These are phyloP conservation scores for Penicillium sp. DNA, from an alignment of 2,329 filamentous ascomycete species.

Conservation along the genomic window DNA sequence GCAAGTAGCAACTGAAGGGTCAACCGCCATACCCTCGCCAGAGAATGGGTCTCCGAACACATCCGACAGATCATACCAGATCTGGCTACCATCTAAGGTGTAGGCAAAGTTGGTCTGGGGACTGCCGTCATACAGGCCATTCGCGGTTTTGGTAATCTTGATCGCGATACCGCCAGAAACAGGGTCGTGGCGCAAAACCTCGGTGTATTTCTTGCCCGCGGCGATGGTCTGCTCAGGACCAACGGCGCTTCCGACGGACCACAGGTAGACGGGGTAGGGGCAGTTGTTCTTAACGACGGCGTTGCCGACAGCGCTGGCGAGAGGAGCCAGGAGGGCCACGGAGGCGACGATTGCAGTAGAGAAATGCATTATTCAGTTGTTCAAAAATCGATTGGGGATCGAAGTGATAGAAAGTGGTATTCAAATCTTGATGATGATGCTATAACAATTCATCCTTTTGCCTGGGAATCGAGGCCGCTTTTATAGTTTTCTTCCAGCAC, in stretches of 20 bases:
- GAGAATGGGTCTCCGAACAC: constrained; percentile 46
- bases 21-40: constrained; percentile 25
- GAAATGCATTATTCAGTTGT: constrained; percentile 31
- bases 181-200: constrained; percentile 36
- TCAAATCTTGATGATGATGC: background rate
- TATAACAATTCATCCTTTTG: no score
- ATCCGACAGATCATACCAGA: constrained; percentile 47
- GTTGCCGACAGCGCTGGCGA: constrained; percentile 36
- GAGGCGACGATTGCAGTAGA: constrained; percentile 29
- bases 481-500: background rate
- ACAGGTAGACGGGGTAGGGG: constrained; percentile 29
- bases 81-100: constrained; percentile 35
- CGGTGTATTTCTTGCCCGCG: constrained; percentile 34
- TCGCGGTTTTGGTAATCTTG: constrained; percentile 40
- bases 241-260: constrained; percentile 33
- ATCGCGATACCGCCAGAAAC: constrained; percentile 44
- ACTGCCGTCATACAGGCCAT: constrained; percentile 39
- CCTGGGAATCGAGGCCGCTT: background rate
- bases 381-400: background rate
- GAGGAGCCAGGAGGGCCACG: constrained; percentile 33
- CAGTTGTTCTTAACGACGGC: constrained; percentile 44
- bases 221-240: constrained; percentile 32
- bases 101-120: constrained; percentile 45
- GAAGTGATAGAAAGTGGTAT: background rate
- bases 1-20: constrained; percentile 26